These are phyloP conservation scores for Ambrosia artemisiifolia DNA, from an alignment of 129 eudicot species.

Conservation along the genomic window DNA sequence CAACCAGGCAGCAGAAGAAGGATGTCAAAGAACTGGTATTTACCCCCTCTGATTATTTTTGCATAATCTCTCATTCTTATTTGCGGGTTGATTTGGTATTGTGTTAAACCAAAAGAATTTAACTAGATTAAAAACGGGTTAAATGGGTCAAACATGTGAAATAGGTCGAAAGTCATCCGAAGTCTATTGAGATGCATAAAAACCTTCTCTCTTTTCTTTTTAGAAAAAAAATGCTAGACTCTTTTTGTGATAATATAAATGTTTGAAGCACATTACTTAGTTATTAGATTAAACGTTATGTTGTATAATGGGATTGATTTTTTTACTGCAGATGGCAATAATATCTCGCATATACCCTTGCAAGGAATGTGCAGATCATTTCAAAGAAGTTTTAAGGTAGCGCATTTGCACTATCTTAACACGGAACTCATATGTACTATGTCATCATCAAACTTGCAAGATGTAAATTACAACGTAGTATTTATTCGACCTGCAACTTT, in stretches of 20 bases:
- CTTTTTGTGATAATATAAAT: background rate
- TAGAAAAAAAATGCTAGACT: background rate
- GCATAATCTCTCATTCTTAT: slow-evolving; percentile 6
- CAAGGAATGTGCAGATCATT: slow-evolving; percentile 98
- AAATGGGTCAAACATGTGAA: background rate
- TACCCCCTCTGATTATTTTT: slow-evolving; percentile 12
- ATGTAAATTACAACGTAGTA: background rate
- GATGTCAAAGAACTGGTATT: slow-evolving; percentile 95
- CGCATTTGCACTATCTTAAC: background rate
- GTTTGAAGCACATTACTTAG: background rate
- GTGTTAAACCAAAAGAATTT: background rate
- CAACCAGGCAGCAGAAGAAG: slow-evolving; percentile 95
- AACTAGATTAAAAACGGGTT: background rate
- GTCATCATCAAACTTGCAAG: background rate
- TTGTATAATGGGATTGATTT: background rate
- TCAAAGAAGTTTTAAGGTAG: slow-evolving; percentile 88
- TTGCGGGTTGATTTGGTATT: background rate
- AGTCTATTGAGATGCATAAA: background rate
- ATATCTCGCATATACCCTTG: slow-evolving; percentile 95
- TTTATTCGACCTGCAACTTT: background rate
- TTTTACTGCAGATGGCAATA: slow-evolving; percentile 78
- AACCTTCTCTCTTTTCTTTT: background rate
- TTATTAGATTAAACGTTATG: background rate
- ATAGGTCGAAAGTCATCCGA: background rate
- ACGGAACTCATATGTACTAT: background rate